Evolutionary conservation across 2,329 filamentous ascomycete species (phyloP).

Genomic region (Fusarium staphyleae): DNA sequence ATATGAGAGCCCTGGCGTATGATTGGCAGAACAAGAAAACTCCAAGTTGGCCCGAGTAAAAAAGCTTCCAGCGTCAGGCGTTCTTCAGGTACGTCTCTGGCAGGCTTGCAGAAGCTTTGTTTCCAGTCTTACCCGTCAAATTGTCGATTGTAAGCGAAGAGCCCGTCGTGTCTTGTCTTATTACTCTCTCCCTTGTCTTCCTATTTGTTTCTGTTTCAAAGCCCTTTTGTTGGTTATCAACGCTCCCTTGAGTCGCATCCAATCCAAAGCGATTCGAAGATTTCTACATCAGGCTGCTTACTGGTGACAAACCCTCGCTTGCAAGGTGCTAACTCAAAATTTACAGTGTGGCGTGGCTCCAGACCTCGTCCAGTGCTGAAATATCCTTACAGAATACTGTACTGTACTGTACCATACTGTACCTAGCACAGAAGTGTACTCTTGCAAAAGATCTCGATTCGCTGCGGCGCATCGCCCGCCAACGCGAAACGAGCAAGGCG

Average conservation of each 20-base stretch:
- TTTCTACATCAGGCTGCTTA: background rate
- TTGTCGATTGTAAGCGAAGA: background rate
- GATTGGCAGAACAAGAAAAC: conserved; percentile 10
- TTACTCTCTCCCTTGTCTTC: conserved; percentile 3
- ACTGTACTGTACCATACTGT: too few relatives aligned
- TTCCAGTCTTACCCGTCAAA: too few relatives aligned
- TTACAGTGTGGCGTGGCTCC: conserved; percentile 28
- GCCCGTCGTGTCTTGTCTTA: conserved; percentile 5
- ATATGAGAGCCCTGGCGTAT: background rate
- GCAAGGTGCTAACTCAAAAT: conserved; percentile 26
- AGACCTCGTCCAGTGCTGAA: conserved; percentile 29
- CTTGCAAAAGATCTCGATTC: conserved; percentile 36
- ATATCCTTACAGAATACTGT: conserved; percentile 20
- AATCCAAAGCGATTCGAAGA: background rate
- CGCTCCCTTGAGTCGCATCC: background rate
- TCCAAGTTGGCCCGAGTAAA: background rate
- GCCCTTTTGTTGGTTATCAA: background rate
- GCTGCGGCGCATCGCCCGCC: conserved; percentile 9
- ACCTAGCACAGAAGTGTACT: too few relatives aligned
- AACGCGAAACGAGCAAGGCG: conserved; percentile 14
- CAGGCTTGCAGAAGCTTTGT: too few relatives aligned
- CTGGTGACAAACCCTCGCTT: conserved; percentile 23
- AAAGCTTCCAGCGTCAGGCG: too few relatives aligned
- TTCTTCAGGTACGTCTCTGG: too few relatives aligned
- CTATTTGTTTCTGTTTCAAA: background rate